Percentiles rank a stretch among this genome's conserved stretches.
phyloP scores from a whole-genome alignment of 805 yeast species.

The Metschnikowia noctiluminum region DNA sequence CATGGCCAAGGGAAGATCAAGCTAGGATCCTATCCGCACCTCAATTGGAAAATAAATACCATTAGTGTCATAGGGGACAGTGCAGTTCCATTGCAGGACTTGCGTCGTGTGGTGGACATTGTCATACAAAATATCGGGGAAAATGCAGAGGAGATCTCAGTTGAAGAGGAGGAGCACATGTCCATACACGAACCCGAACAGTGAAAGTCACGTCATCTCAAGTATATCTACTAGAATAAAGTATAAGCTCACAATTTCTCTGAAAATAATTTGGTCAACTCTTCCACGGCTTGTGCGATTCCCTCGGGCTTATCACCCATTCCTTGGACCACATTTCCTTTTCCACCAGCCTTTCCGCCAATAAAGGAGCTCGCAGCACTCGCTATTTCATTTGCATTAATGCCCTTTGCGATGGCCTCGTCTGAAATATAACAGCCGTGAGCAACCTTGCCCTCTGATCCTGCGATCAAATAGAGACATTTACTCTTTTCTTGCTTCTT shows the following conservation, averaged over 20 bases:
- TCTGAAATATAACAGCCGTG: constrained; percentile 91
- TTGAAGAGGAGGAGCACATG: constrained; percentile 53
- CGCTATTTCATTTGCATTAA: constrained; percentile 75
- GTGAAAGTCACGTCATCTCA: background rate
- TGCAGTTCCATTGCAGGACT: constrained; percentile 22
- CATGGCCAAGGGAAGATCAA: constrained; percentile 45
- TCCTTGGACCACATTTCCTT: constrained; percentile 95
- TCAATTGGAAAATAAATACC: constrained; percentile 58
- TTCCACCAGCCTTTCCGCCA: constrained; percentile 99
- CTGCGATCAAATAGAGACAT: constrained; percentile 77
- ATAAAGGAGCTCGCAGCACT: constrained; percentile 63
- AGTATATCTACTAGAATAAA: background rate
- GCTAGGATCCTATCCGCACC: constrained; percentile 85
- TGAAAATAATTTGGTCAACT: constrained; percentile 56
- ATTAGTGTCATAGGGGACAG: constrained; percentile 68
- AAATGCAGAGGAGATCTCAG: constrained; percentile 55
- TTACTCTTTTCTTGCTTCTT: constrained; percentile 73
- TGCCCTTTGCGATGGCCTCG: constrained; percentile 62
- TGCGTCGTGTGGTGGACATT: constrained; percentile 45
- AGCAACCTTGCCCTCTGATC: constrained; percentile 72
- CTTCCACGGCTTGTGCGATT: constrained; percentile 68
- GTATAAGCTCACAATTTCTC: constrained; percentile 47
- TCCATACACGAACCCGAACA: constrained; percentile 24
- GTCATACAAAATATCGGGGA: constrained; percentile 44
- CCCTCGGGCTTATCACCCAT: constrained; percentile 82